Conservation (phyloP, 306 rosid genomes). For the Cucurbita maxima region DNA sequence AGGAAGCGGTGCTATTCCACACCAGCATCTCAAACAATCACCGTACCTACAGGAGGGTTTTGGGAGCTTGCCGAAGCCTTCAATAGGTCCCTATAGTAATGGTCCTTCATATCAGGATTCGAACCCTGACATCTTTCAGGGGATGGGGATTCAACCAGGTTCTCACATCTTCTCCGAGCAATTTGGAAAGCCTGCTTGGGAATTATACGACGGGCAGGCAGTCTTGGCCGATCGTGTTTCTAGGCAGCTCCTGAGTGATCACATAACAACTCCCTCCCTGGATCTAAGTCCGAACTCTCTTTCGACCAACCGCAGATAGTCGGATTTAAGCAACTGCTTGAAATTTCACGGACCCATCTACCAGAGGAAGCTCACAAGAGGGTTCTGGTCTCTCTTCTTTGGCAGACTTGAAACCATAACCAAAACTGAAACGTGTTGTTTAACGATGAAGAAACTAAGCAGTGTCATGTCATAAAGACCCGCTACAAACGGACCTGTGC, state of each 20-base stretch:
- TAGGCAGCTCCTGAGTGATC: constrained; percentile 42
- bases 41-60: constrained; percentile 27
- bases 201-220: constrained; percentile 24
- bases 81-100: constrained; percentile 17
- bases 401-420: background rate
- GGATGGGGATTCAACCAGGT: constrained; percentile 27
- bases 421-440: background rate
- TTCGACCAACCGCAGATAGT: constrained; percentile 14
- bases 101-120: constrained; percentile 26
- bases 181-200: constrained; percentile 22
- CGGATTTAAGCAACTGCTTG: constrained; percentile 5
- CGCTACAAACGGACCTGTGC: background rate
- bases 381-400: background rate
- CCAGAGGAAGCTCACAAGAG: constrained; percentile 1
- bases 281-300: constrained; percentile 16
- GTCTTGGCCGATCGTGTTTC: constrained; percentile 41
- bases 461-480: background rate
- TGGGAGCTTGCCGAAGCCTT: constrained; percentile 26
- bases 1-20: constrained; percentile 19
- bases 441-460: background rate
- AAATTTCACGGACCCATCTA: constrained; percentile 1
- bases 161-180: constrained; percentile 27
- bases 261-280: constrained; percentile 20
- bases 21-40: constrained; percentile 31
- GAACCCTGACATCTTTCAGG: constrained; percentile 26